Conservation (phyloP, 2,329 filamentous ascomycete species). For the Dothideomycetes sp. region DNA sequence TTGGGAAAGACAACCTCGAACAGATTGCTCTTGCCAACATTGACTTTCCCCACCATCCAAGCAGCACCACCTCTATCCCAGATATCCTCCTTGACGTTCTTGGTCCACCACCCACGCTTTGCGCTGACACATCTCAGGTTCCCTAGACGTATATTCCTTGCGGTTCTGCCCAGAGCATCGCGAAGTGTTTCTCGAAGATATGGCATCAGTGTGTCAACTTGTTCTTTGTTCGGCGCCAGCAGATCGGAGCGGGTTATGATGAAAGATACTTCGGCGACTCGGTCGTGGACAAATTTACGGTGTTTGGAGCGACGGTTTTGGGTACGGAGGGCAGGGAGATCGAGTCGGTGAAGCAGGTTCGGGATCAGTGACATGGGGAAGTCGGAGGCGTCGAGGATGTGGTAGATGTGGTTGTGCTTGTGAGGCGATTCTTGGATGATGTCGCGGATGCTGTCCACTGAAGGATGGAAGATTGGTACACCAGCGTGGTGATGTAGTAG, state of each 20-base stretch:
- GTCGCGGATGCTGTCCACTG: conserved; percentile 68
- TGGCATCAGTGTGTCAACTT: conserved; percentile 79
- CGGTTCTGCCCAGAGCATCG: conserved; percentile 60
- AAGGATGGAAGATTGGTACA: conserved; percentile 67
- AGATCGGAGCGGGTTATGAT: conserved; percentile 85
- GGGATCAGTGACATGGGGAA: conserved; percentile 91
- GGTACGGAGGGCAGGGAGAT: conserved; percentile 64
- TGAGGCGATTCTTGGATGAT: conserved; percentile 84
- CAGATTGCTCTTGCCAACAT: conserved; percentile 91
- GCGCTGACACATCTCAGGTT: conserved; percentile 83
- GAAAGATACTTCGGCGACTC: conserved; percentile 73
- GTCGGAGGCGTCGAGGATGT: conserved; percentile 88
- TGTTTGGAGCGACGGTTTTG: conserved; percentile 68
- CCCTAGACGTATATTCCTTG: conserved; percentile 66
- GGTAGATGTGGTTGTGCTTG: conserved; percentile 88
- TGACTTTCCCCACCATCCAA: conserved; percentile 97
- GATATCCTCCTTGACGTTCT: conserved; percentile 74
- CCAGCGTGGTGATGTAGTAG: conserved; percentile 67
- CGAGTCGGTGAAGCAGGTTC: conserved; percentile 59
- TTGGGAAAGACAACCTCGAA: conserved; percentile 83
- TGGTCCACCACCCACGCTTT: conserved; percentile 84
- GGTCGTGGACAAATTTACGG: conserved; percentile 56
- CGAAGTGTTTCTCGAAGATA: conserved; percentile 71
- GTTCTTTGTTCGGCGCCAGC: conserved; percentile 70
- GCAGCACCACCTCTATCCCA: conserved; percentile 73